Evolutionary conservation across 805 yeast genomes (phyloP).

Genomic region (Schizosaccharomyces cryophilus): DNA sequence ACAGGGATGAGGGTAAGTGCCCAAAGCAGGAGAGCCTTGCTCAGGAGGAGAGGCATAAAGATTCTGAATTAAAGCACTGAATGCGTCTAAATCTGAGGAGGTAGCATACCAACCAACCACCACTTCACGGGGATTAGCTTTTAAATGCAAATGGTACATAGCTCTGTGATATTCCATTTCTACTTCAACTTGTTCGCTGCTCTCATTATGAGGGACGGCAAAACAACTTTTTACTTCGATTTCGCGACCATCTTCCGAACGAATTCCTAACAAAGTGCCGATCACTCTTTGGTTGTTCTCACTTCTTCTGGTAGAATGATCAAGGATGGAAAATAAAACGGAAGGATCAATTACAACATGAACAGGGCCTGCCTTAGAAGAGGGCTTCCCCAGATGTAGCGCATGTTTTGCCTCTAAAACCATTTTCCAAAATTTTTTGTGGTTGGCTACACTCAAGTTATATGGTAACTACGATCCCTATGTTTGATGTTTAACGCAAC

Average conservation of each 20-base stretch:
- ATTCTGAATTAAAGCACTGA: conserved; percentile 58
- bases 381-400: not conserved
- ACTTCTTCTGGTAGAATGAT: conserved; percentile 36
- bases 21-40: conserved; percentile 18
- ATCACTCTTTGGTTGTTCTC: conserved; percentile 35
- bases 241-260: conserved; percentile 63
- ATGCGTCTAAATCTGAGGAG: conserved; percentile 33
- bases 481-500: too few species aligned
- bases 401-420: not conserved
- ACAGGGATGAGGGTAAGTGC: conserved; percentile 54
- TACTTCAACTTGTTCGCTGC: conserved; percentile 49
- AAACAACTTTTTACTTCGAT: conserved; percentile 53
- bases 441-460: not conserved
- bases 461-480: too few species aligned
- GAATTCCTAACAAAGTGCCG: conserved; percentile 58
- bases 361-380: conserved; percentile 6
- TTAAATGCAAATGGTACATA: conserved; percentile 45
- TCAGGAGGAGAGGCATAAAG: conserved; percentile 32
- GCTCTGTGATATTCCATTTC: conserved; percentile 54
- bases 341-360: conserved; percentile 10
- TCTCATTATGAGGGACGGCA: conserved; percentile 57
- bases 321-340: conserved; percentile 53
- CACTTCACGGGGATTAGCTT: conserved; percentile 51
- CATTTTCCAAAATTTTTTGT: not conserved
- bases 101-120: conserved; percentile 62